Evolutionary conservation across 768 basidiomycete species (phyloP), one percentile per base, ranked within the genome.

Genomic region (Dendrothele bispora): DNA sequence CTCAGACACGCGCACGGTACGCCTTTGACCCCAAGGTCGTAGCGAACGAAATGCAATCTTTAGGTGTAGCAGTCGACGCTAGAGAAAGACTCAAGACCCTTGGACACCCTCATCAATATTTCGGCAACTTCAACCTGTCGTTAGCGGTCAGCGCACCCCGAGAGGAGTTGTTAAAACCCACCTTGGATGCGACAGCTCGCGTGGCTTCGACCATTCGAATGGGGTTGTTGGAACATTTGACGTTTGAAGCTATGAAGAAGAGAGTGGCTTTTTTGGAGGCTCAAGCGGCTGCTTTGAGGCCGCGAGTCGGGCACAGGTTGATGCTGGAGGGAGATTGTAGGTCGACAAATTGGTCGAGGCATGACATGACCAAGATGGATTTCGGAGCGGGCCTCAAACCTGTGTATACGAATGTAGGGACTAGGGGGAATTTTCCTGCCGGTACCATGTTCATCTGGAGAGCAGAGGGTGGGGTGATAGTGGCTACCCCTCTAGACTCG

Each of bases 281-380:
- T 12, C 35, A 44, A 20, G 43, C 28, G 8, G 43, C 32, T 10
- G 21, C 21, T 14, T 34, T 26, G 25, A 46, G 18, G 29, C 34
- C 34, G 26, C 26, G 32, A 22, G 24, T 29, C 17, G 25, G 4
- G 7, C 4, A 22, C 7, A 47, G 37, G n/a, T 21, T 47, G 4
- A 36, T 30, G 21, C 37, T 47, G 6, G 38, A 39, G 26, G 38
- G 38, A 5, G 46, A 47, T 38, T 47, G 36, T 22, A 47, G 36
- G 27, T 47, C 38, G 38, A 47, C 46, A 1, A 47, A 47, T 27
- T 47, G 46, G 46, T 39, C 38, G 3, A 47, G 39, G 37, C 29
- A 39, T 21, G 46, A 47, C 29, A 14, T 32, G 5, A 24, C 46
- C 18, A 39, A 47, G 8, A 11, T 47, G 30, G 37, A 24, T 7